Conservation (phyloP, 2,329 filamentous ascomycete species). For the Bipolaris victoriae region DNA sequence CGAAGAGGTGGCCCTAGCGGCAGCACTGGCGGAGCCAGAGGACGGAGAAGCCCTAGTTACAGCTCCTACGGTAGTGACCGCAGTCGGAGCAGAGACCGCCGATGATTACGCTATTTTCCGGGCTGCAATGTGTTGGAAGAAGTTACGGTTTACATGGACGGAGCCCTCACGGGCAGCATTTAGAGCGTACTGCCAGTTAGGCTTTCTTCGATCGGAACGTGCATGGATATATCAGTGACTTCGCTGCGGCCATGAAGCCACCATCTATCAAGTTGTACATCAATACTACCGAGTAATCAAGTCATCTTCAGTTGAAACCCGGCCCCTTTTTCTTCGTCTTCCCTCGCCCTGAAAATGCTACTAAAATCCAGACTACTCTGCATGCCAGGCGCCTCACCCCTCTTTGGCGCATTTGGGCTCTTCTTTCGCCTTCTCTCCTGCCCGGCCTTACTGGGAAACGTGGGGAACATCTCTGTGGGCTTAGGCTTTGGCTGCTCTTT, state of each 20-base stretch:
- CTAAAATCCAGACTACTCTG: constrained; percentile 56
- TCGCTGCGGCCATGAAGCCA: background rate
- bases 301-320: constrained; percentile 53
- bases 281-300: constrained; percentile 12
- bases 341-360: constrained; percentile 56
- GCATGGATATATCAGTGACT: background rate
- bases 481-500: constrained; percentile 88
- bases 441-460: constrained; percentile 93
- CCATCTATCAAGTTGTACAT: background rate
- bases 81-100: constrained; percentile 51
- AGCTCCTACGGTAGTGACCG: constrained; percentile 66
- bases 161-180: background rate
- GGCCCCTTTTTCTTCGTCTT: constrained; percentile 56
- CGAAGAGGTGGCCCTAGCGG: constrained; percentile 23
- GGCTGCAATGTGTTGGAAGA: background rate
- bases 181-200: background rate
- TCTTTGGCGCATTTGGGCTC: constrained; percentile 81
- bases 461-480: constrained; percentile 90
- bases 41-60: constrained; percentile 66
- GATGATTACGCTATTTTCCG: constrained; percentile 9
- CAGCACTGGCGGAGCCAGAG: constrained; percentile 34
- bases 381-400: constrained; percentile 66
- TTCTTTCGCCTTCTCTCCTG: constrained; percentile 78
- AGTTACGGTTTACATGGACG: background rate
- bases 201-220: background rate